Evolutionary conservation across 106 monocot genomes (phyloP), one percentile per base, ranked within the genome.

Genomic region (Dendrobium catenatum): DNA sequence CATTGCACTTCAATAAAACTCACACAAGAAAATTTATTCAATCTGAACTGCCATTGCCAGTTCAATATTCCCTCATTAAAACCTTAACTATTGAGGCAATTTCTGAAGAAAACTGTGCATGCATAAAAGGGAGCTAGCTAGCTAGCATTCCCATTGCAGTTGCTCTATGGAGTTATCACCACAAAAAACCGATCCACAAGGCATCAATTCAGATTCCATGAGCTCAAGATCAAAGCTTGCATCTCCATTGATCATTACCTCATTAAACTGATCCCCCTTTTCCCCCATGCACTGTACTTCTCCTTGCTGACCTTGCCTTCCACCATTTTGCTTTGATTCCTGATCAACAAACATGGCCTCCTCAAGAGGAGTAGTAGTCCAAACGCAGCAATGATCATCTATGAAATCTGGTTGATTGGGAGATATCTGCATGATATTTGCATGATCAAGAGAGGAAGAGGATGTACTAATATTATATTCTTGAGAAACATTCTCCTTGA

Each of bases 71-170:
- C 70, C 15, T 70, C 61, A 31, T 70, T 13, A 27, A 31, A 31
- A 27, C 33, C 11, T 31, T 70, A 31, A 31, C 37, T 37, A 61
- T 61, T 22, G 4, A 61, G 8, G 61, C 19, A 61, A 61, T 61
- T 61, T 61, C 4, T 61, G 61, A 61, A 61, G 51, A 61, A 61
- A 61, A 22, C 10, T 22, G 4, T 61, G 61, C 19, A 61, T 4
- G 37, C 37, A 54, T 22, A 61, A 61, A 22, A 61, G 5, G 61
- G 61, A 22, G 59, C 64, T 5, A 81, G 51, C 76, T 85, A 93
- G 75, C 79, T 85, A 93, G 75, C 89, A 93, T 51, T 93, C 95
- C 95, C 95, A 96, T 47, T 89, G 89, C 83, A 96, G 78, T 22
- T 89, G 88, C 48, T 93, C 95, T 84, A 95, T 93, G 10, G 89